These are phyloP conservation scores for Didymella keratinophila DNA, from an alignment of 2,329 filamentous ascomycete species.

Conservation along the genomic window DNA sequence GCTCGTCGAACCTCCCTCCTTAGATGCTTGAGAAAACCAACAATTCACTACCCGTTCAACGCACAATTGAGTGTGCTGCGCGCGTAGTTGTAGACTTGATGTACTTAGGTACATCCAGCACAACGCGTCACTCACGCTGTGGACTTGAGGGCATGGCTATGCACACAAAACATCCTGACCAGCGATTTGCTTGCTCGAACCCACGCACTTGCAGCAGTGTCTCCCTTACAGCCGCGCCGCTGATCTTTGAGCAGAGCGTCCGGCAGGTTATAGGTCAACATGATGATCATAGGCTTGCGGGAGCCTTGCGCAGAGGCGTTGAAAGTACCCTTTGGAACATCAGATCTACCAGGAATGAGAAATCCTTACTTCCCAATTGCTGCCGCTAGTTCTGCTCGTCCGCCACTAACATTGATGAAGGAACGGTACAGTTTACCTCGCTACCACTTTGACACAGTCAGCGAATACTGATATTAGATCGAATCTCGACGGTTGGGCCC, in stretches of 20 bases:
- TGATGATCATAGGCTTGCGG: not conserved
- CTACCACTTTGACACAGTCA: too few relatives aligned
- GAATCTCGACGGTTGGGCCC: too few relatives aligned
- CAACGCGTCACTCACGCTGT: not conserved
- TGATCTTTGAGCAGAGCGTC: not conserved
- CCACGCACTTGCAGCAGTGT: not conserved
- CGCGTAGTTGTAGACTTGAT: too few relatives aligned
- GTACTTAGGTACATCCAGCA: not conserved
- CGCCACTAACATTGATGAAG: too few relatives aligned
- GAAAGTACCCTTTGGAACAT: not conserved
- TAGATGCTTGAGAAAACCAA: not conserved
- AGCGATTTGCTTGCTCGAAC: not conserved
- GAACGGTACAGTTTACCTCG: too few relatives aligned
- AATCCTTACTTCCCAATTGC: too few relatives aligned
- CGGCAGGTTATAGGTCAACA: not conserved
- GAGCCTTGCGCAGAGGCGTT: not conserved
- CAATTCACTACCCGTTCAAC: not conserved
- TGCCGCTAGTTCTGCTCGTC: too few relatives aligned
- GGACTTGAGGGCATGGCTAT: not conserved
- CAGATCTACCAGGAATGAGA: too few relatives aligned
- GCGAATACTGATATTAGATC: too few relatives aligned
- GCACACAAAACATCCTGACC: not conserved
- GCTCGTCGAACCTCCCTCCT: not conserved
- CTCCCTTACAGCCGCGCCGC: not conserved
- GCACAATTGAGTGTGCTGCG: not conserved